Evolutionary conservation across 805 yeast genomes (phyloP), one percentile per base, ranked within the genome.

Genomic region (Candida montana): DNA sequence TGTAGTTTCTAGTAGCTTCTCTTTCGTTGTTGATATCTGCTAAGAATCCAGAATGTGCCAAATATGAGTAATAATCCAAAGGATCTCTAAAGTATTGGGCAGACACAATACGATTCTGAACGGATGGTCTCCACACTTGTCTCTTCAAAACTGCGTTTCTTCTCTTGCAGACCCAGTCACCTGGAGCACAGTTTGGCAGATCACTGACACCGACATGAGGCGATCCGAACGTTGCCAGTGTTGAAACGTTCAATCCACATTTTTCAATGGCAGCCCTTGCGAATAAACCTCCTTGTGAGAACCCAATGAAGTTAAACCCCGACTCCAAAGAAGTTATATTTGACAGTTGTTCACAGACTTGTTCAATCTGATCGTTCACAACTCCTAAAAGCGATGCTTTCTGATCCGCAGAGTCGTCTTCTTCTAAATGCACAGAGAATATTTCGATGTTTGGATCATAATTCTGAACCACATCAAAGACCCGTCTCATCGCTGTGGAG

Each of bases 201-300:
- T 85, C 91, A 46, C 69, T 65, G 5, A 85, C 72, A 2, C 93
- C 95, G 61, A 80, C 72, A 53, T 85, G 95, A 0, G 95, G 95
- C 2, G 88, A 78, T 0, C 95, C 95, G 61, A 81, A 83, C 0
- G 95, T 83, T 12, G 85, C 64, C 36, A 85, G 62, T 24, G 68
- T 77, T 38, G 71, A 59, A 3, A 82, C 66, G 17, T 61, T 55
- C 55, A 69, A 28, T 12, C 39, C 49, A 59, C 91, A 85, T 19
- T 73, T 59, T 54, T 86, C 83, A 23, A 77, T 66, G 23, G 81
- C 71, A 5, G 81, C 81, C 35, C 95, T 62, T n/a, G 83, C 62
- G 46, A 85, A 79, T n/a, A 85, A 60, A 0, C 95, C 95, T 31
- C 95, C 95, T 56, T 85, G 95, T 0, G 91, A 83, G 50, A 82